Evolutionary conservation across 2,329 filamentous ascomycete species (phyloP), one percentile per base, ranked within the genome.

Genomic region (Aspergillus ochraceus): DNA sequence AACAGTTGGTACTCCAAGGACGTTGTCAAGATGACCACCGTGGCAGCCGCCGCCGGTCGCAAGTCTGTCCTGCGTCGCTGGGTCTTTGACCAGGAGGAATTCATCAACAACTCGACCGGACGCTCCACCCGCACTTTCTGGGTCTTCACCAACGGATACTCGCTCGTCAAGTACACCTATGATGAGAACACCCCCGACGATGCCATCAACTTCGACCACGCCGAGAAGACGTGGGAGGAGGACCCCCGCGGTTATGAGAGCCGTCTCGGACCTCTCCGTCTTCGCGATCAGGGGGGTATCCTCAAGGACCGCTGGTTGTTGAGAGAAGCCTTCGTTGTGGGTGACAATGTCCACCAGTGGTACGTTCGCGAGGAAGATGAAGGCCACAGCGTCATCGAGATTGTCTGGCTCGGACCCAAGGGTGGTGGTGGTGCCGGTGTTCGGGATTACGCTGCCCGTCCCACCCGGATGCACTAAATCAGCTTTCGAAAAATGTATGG

Each of bases 201-300:
- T 65, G 72, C 70, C n/a, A 76, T 79, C 59, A 72, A 78, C 64
- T 79, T 79, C 26, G 75, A 78, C 59, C 69, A 73, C 24, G 68
- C 71, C n/a, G 77, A 79, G 64, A 77, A 77, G 70, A 79, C 77
- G 17, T 79, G 77, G 77, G 72, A 75, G 11, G 76, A 78, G 47
- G 76, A 79, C 55, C 71, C 74, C n/a, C 69, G 65, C 46, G 76
- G 75, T 26, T 79, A 75, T 61, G 75, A 78, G 56, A 65, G 69
- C 42, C 73, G 76, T 24, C 66, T 79, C 10, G 77, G 76, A 52
- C 74, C 76, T 30, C 66, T 79, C 50, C 75, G 77, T 54, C 70
- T 70, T n/a, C 72, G 68, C 53, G 72, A 78, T 49, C 72, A 78
- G 50, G 69, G 71, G 2, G 77, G 77, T 45, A 67, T 79, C 14